Conservation (phyloP, 1,284 basidiomycete genomes). For the Rhodotorula sp. region DNA sequence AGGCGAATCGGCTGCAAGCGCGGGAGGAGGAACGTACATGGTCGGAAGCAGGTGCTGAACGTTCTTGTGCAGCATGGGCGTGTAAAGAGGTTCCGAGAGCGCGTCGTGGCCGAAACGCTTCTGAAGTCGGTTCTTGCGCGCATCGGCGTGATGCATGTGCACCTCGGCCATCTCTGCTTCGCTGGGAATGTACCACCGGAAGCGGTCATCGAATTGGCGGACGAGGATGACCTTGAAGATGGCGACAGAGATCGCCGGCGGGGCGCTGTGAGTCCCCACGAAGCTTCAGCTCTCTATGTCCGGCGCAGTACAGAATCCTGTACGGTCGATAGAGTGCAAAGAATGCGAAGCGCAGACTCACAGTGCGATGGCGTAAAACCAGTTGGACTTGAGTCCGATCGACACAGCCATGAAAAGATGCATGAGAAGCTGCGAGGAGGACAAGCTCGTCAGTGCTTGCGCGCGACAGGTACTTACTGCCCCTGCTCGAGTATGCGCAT, state of each 20-base stretch:
- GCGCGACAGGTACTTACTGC: conserved; percentile 51
- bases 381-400: conserved; percentile 77
- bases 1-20: neutral
- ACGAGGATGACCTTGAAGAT: conserved; percentile 79
- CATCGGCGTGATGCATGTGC: conserved; percentile 70
- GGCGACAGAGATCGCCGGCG: conserved; percentile 56
- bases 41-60: conserved; percentile 67
- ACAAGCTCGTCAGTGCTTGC: conserved; percentile 51
- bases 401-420: conserved; percentile 44
- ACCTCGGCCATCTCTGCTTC: conserved; percentile 68
- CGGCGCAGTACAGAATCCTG: neutral
- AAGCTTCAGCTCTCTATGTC: too few species aligned
- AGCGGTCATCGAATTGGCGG: conserved; percentile 65
- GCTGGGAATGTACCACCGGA: conserved; percentile 71
- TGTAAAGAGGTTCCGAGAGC: conserved; percentile 66
- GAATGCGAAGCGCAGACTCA: conserved; percentile 2
- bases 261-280: conserved; percentile 9
- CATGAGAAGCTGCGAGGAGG: conserved; percentile 37
- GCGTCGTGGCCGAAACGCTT: conserved; percentile 85
- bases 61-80: conserved; percentile 81
- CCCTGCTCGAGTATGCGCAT: conserved; percentile 55
- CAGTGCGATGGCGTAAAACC: conserved; percentile 55
- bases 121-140: conserved; percentile 66
- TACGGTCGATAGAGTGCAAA: neutral
- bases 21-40: conserved; percentile 13